These are phyloP conservation scores for Sphagnum fallax DNA, from an alignment of 228 moss, liverwort and hornwort species.

Conservation along the genomic window DNA sequence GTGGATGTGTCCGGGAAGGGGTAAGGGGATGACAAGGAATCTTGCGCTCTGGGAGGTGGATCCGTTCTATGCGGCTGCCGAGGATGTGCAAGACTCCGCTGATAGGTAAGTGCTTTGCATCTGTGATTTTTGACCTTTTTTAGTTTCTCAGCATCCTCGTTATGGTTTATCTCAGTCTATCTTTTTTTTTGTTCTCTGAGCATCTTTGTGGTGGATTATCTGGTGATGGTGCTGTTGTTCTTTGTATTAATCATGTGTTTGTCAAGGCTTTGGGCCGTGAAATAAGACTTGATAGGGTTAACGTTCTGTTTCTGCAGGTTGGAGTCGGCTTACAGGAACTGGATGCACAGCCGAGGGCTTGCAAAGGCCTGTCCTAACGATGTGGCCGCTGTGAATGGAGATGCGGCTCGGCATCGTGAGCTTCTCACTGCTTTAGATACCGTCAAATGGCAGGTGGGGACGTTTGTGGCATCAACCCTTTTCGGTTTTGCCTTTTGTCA, in stretches of 20 bases:
- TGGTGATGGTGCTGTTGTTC: background rate
- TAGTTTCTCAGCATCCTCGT: too few species aligned
- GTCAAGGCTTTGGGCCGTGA: too few species aligned
- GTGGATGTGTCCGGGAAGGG: background rate
- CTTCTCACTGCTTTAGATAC: background rate
- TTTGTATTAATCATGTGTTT: background rate
- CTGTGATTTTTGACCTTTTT: too few species aligned
- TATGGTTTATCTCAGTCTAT: background rate
- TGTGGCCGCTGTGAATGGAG: background rate
- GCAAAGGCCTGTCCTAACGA: background rate
- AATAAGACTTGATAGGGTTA: too few species aligned
- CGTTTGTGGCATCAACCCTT: too few species aligned
- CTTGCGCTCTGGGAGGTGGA: background rate
- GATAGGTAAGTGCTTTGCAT: background rate
- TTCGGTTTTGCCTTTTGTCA: too few species aligned
- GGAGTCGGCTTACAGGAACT: background rate
- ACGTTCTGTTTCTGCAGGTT: background rate
- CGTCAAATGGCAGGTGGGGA: background rate
- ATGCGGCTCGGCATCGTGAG: background rate
- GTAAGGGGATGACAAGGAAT: background rate
- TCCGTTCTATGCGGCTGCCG: background rate
- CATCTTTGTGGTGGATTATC: background rate
- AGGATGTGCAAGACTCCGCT: background rate
- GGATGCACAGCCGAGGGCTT: background rate
- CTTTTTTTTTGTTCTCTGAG: background rate